Base-by-base conservation (phyloP, 2,329 filamentous ascomycete genomes). In the Helotiales sp. region DNA sequence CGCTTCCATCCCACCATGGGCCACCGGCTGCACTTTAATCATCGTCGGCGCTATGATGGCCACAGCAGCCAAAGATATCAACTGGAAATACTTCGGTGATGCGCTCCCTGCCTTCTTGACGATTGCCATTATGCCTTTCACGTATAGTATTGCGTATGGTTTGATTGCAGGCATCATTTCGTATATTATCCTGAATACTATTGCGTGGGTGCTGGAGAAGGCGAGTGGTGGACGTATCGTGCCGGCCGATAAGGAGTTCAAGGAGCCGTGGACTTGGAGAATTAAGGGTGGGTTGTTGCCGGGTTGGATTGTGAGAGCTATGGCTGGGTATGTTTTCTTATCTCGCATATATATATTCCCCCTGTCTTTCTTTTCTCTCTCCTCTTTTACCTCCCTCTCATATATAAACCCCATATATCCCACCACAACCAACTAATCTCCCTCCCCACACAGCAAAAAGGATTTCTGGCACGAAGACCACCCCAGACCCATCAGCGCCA, bases 41-140 rank as follows among this genome's bases (percentile, higher is more conserved):
- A 88, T 97, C 47, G 92, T 97, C 65, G 93, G 93, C 22, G 89
- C 89, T 28, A 90, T 96, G 85, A 96, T 96, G 93, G 88, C 90
- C 64, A 86, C 88, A 67, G 85, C 91, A 0, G 91, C 91, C 8
- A 87, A 87, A 20, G 91, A 96, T 70, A 94, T 97, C 82, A 97
- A 97, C 84, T 97, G 93, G 93, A 83, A 83, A 58, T 96, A 97
- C 79, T 83, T 93, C 68, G 93, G 93, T 61, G 93, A 97, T 77
- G 90, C 92, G 1, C 85, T 96, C 22, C 93, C 93, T 0, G 92
- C 93, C 2, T 96, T 96, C 80, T 81, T 96, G 45, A 93, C 91
- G 59, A 91, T 97, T 69, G 88, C 89, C 66, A 81, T 95, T 69
- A 96, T 97, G 93, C 93, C 93, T 0, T 96, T 96, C 80, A 93